A percentile compares a stretch with the other conserved stretches of the same genome.
Conservation (phyloP, 495 filamentous ascomycete species). For the Aspergillus ostianus region DNA sequence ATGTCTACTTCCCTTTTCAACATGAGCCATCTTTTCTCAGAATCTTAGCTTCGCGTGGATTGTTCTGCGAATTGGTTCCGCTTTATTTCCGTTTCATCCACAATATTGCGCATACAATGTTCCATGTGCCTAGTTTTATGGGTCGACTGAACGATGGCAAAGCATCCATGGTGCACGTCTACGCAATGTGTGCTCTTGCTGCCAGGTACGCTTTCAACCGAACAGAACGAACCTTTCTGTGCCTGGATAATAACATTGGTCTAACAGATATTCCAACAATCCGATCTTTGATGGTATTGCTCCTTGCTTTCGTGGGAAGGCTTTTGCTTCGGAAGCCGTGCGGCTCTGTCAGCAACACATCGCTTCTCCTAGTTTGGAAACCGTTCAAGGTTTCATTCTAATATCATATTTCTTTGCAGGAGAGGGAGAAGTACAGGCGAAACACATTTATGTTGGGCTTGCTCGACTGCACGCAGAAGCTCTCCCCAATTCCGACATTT, state of each 20-base stretch:
- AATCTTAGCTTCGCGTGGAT: conserved; percentile 1
- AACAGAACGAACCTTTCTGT: background rate
- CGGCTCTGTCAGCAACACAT: conserved; percentile 12
- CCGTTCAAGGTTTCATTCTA: conserved; percentile 20
- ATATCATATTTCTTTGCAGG: conserved; percentile 23
- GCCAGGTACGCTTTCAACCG: conserved; percentile 14
- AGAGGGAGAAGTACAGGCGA: conserved; percentile 19
- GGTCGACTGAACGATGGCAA: conserved; percentile 17
- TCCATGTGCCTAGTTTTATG: conserved; percentile 24
- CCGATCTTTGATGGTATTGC: conserved; percentile 10
- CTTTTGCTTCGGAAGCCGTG: conserved; percentile 13
- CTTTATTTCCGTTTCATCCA: conserved; percentile 30
- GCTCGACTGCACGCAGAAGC: conserved; percentile 25
- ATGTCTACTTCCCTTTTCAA: background rate
- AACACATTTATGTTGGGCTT: conserved; percentile 24
- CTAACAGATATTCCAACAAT: conserved; percentile 21
- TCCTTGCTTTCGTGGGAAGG: conserved; percentile 19
- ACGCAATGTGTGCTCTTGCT: conserved; percentile 26
- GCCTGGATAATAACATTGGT: background rate
- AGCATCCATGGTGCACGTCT: conserved; percentile 18
- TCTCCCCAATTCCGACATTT: conserved; percentile 1
- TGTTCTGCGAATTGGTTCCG: conserved; percentile 16
- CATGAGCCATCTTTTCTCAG: background rate
- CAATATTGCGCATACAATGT: conserved; percentile 26
- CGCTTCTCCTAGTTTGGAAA: conserved; percentile 20